phyloP scores from a whole-genome alignment of 2,329 filamentous ascomycete species.

The Curvularia verruculosa region DNA sequence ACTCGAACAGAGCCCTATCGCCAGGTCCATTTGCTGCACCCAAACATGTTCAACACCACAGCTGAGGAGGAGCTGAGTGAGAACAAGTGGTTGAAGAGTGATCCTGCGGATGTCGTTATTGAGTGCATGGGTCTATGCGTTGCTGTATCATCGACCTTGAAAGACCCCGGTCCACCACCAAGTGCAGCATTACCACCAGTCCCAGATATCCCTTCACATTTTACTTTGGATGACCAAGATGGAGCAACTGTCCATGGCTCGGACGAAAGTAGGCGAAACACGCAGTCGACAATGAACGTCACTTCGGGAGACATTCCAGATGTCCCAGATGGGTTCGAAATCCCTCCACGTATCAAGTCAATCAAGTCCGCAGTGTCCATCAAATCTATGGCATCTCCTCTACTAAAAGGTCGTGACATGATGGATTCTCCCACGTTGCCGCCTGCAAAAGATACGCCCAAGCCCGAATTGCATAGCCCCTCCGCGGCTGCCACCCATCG shows the following conservation, averaged over 20 bases:
- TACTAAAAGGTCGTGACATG: constrained; percentile 50
- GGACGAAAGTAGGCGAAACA: constrained; percentile 59
- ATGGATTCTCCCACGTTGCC: constrained; percentile 69
- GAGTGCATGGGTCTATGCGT: constrained; percentile 76
- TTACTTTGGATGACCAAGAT: constrained; percentile 41
- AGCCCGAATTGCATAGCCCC: constrained; percentile 28
- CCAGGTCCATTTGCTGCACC: constrained; percentile 74
- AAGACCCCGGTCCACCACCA: constrained; percentile 56
- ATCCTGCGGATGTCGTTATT: constrained; percentile 78
- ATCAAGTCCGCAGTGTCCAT: constrained; percentile 53
- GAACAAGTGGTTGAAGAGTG: constrained; percentile 78
- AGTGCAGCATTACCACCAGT: constrained; percentile 55
- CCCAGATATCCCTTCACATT: constrained; percentile 38
- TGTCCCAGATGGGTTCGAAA: constrained; percentile 26
- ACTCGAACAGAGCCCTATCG: constrained; percentile 77
- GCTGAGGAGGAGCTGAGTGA: constrained; percentile 81
- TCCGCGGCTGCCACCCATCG: constrained; percentile 29
- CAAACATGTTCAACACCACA: constrained; percentile 82
- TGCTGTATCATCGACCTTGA: constrained; percentile 49
- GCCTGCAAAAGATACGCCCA: constrained; percentile 50
- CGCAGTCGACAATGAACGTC: constrained; percentile 58
- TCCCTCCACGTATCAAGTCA: constrained; percentile 33
- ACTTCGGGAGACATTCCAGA: constrained; percentile 33
- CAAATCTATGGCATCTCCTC: constrained; percentile 54
- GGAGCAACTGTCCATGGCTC: constrained; percentile 39